Percentiles rank a stretch among this genome's conserved stretches.
phyloP scores from a whole-genome alignment of 139 green algal genomes.

The Nannochloris sp. region DNA sequence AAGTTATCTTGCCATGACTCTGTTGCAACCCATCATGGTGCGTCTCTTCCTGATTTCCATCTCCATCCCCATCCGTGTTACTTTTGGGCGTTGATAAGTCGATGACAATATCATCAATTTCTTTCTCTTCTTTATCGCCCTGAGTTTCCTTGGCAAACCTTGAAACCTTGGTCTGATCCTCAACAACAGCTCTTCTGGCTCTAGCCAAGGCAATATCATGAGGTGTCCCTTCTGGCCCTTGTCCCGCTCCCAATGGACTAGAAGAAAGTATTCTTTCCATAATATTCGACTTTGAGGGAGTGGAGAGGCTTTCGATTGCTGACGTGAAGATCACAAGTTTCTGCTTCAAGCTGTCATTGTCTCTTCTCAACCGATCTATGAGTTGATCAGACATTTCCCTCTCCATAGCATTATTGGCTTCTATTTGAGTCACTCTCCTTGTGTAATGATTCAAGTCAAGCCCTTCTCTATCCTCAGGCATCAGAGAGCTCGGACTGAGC shows the following conservation, averaged over 20 bases:
- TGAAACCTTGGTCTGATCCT: constrained; percentile 8
- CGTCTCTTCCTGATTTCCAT: too few species aligned
- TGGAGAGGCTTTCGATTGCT: constrained; percentile 12
- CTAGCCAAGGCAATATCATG: constrained; percentile 36
- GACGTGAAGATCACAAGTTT: constrained; percentile 22
- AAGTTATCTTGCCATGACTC: too few species aligned
- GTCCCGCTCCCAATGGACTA: background rate
- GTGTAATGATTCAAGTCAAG: constrained; percentile 1
- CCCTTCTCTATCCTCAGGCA: background rate
- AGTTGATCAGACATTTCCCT: constrained; percentile 42
- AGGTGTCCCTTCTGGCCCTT: constrained; percentile 29
- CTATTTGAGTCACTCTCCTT: constrained; percentile 30
- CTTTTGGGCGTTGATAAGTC: too few species aligned
- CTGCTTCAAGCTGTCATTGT: constrained; percentile 20
- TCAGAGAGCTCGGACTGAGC: background rate
- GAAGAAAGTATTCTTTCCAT: constrained; percentile 13
- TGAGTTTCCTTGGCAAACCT: background rate
- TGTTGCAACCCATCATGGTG: too few species aligned
- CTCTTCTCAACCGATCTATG: constrained; percentile 21
- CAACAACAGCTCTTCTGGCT: constrained; percentile 23
- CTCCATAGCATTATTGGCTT: constrained; percentile 40
- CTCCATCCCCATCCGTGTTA: too few species aligned
- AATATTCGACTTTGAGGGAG: constrained; percentile 11
- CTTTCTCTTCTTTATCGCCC: background rate
- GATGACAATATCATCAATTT: background rate